Evolutionary conservation across 176 grass and related monocot species (phyloP).

Genomic region (Chloris gayana): DNA sequence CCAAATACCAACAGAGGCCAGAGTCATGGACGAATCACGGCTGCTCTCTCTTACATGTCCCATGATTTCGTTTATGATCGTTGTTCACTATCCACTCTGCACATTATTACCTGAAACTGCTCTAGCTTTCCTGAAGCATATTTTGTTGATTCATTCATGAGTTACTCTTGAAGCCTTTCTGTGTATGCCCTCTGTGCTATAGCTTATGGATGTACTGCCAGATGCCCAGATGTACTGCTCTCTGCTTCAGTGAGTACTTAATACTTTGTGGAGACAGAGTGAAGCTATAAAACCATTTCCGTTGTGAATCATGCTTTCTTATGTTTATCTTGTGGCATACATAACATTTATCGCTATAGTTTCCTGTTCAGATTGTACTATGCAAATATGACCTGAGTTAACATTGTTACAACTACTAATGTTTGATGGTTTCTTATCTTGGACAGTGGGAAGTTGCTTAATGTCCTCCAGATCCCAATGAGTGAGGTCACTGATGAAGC

Average conservation of each 20-base stretch:
- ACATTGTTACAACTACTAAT: neutral
- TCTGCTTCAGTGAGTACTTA: neutral
- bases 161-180: neutral
- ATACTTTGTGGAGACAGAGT: neutral
- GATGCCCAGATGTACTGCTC: too few species aligned
- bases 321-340: neutral
- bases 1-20: too few species aligned
- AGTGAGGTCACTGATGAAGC: constrained; percentile 50
- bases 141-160: neutral
- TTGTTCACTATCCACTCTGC: neutral
- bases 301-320: neutral
- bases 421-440: constrained; percentile 9
- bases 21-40: neutral
- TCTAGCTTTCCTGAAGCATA: constrained; percentile 8
- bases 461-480: constrained; percentile 65
- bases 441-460: constrained; percentile 47
- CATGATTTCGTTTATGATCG: neutral
- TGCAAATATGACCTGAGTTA: constrained; percentile 13
- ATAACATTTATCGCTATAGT: neutral
- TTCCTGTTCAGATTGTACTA: neutral
- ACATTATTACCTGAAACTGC: neutral
- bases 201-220: neutral
- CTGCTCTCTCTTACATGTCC: neutral
- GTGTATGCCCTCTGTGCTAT: neutral
- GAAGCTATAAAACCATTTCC: neutral